Evolutionary conservation across 2,329 filamentous ascomycete genomes (phyloP).

Genomic region (Metarhizium robertsii): DNA sequence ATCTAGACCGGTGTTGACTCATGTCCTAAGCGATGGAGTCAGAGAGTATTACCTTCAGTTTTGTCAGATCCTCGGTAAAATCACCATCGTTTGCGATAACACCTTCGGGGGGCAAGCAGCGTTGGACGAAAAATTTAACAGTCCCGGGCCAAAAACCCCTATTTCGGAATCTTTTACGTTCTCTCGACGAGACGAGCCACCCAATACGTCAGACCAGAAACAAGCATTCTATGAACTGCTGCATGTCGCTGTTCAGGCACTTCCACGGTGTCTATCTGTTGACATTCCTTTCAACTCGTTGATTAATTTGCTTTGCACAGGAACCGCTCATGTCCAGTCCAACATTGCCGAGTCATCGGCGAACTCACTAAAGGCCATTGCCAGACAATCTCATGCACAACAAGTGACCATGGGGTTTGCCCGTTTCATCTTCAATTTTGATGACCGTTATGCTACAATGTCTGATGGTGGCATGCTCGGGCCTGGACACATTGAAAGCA

Average conservation of each 20-base stretch:
- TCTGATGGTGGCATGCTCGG: slow-evolving; percentile 96
- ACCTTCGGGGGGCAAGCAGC: slow-evolving; percentile 94
- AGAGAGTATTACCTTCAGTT: slow-evolving; percentile 84
- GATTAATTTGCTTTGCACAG: slow-evolving; percentile 91
- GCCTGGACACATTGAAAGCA: slow-evolving; percentile 88
- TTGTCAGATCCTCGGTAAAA: slow-evolving; percentile 90
- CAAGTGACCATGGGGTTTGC: slow-evolving; percentile 96
- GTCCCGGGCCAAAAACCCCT: slow-evolving; percentile 83
- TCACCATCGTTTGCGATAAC: slow-evolving; percentile 93
- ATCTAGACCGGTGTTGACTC: slow-evolving; percentile 53
- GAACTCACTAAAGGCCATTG: slow-evolving; percentile 89
- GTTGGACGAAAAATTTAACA: slow-evolving; percentile 87
- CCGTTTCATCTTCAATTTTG: slow-evolving; percentile 96
- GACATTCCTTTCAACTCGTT: slow-evolving; percentile 89
- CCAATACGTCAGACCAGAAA: slow-evolving; percentile 67
- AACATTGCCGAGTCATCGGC: slow-evolving; percentile 90
- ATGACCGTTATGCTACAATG: slow-evolving; percentile 95
- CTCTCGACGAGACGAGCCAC: slow-evolving; percentile 68
- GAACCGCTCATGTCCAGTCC: slow-evolving; percentile 87
- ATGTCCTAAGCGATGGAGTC: slow-evolving; percentile 62
- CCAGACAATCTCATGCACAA: slow-evolving; percentile 83
- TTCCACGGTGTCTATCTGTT: slow-evolving; percentile 85
- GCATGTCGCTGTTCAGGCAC: slow-evolving; percentile 87
- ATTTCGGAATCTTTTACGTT: slow-evolving; percentile 94
- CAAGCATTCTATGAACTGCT: slow-evolving; percentile 93